Evolutionary conservation across 1,284 basidiomycete species (phyloP).

Genomic region (Ustilago esculenta): DNA sequence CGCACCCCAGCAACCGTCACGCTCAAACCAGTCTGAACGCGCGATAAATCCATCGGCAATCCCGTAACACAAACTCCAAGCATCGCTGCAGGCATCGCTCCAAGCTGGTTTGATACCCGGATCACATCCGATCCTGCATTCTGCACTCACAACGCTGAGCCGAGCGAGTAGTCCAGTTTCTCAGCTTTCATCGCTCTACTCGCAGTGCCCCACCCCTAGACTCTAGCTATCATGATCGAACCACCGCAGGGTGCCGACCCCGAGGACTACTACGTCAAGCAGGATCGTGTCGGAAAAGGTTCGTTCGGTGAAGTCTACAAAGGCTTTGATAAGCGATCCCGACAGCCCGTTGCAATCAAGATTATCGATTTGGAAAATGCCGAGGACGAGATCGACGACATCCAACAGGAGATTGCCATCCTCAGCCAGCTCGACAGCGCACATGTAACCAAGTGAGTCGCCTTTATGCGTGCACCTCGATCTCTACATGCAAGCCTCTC

Average conservation of each 20-base stretch:
- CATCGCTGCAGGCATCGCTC: too few relatives aligned
- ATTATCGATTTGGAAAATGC: conserved; percentile 98
- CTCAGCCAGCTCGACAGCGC: conserved; percentile 96
- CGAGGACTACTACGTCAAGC: conserved; percentile 79
- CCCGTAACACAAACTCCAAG: too few relatives aligned
- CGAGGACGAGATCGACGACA: conserved; percentile 99
- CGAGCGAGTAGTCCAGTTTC: not conserved
- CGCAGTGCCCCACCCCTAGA: too few relatives aligned
- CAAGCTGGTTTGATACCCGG: not conserved
- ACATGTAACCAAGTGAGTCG: conserved; percentile 82
- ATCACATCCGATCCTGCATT: conserved; percentile 4
- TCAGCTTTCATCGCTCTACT: not conserved
- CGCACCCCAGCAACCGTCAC: too few relatives aligned
- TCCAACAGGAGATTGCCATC: conserved; percentile 98
- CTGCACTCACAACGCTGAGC: not conserved
- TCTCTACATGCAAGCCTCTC: too few relatives aligned
- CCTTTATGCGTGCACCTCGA: too few relatives aligned
- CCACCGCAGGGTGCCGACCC: conserved; percentile 58
- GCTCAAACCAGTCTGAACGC: too few relatives aligned
- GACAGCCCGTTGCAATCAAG: conserved; percentile 76
- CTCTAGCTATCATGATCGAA: conserved; percentile 21
- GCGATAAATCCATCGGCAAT: not conserved
- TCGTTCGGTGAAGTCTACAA: conserved; percentile 67
- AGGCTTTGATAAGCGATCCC: conserved; percentile 54
- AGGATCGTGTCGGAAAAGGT: conserved; percentile 80